phyloP scores from a whole-genome alignment of 2,329 filamentous ascomycete species.

The Scedosporium dehoogii region DNA sequence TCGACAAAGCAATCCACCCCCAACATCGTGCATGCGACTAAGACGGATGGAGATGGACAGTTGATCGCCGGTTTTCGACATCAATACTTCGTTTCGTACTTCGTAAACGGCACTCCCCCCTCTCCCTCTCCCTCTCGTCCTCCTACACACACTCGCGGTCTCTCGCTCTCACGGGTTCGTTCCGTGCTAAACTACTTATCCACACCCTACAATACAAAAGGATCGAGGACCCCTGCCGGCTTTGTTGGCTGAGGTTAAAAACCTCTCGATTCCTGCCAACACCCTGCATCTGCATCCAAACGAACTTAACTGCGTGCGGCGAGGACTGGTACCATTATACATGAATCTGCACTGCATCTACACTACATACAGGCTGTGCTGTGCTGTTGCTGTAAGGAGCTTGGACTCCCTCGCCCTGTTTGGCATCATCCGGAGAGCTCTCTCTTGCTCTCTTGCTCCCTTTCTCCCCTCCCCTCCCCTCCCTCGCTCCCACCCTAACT shows the following conservation, averaged over 20 bases:
- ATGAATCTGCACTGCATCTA: too few species aligned
- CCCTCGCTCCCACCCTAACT: too few species aligned
- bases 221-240: not conserved
- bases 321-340: not conserved
- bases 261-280: not conserved
- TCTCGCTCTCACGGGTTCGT: too few species aligned
- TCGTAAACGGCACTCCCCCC: not conserved
- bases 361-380: not conserved
- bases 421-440: not conserved
- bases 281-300: slow-evolving; percentile 2
- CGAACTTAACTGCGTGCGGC: not conserved
- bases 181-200: too few species aligned
- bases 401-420: not conserved
- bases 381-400: not conserved
- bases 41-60: not conserved
- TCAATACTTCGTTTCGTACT: not conserved
- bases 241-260: not conserved
- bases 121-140: not conserved
- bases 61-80: not conserved
- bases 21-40: not conserved
- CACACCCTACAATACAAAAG: not conserved
- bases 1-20: not conserved
- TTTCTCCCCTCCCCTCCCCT: not conserved
- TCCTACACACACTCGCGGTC: not conserved
- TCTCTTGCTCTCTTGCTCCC: not conserved